These are phyloP conservation scores for Murraya koenigii DNA, from an alignment of 345 rosid species.

Conservation along the genomic window DNA sequence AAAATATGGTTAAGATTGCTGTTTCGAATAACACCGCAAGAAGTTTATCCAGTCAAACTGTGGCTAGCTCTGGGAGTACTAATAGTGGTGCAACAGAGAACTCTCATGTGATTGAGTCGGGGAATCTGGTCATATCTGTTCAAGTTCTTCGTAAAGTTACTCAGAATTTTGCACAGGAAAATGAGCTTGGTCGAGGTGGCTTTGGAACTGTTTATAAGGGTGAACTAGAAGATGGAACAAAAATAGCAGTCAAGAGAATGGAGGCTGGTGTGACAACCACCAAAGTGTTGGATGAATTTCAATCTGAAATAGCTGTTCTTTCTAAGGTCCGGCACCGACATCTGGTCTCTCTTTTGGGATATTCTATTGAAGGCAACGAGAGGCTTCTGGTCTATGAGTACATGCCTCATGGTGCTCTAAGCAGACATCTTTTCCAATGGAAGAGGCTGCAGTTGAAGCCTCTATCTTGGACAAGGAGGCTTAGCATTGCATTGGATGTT, in stretches of 20 bases:
- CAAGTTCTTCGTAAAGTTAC: conserved; percentile 55
- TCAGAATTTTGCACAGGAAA: conserved; percentile 32
- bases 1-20: conserved; percentile 28
- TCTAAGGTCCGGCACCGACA: conserved; percentile 50
- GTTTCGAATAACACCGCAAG: conserved; percentile 22
- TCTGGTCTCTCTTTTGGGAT: conserved; percentile 48
- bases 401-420: conserved; percentile 53
- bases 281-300: conserved; percentile 46
- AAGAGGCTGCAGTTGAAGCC: conserved; percentile 32
- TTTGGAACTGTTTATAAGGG: conserved; percentile 58
- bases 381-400: conserved; percentile 55
- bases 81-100: conserved; percentile 32
- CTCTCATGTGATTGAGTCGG: conserved; percentile 33
- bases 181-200: conserved; percentile 50
- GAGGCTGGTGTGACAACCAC: conserved; percentile 33
- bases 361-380: conserved; percentile 40
- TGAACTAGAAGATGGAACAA: conserved; percentile 50
- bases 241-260: conserved; percentile 57
- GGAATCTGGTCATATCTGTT: conserved; percentile 38
- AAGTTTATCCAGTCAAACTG: conserved; percentile 31
- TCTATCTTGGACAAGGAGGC: conserved; percentile 46
- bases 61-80: conserved; percentile 30
- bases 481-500: conserved; percentile 50
- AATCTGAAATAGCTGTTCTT: conserved; percentile 44
- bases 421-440: conserved; percentile 52